Evolutionary conservation across 495 filamentous ascomycete genomes (phyloP).

Genomic region (Penicillium pulvis): DNA sequence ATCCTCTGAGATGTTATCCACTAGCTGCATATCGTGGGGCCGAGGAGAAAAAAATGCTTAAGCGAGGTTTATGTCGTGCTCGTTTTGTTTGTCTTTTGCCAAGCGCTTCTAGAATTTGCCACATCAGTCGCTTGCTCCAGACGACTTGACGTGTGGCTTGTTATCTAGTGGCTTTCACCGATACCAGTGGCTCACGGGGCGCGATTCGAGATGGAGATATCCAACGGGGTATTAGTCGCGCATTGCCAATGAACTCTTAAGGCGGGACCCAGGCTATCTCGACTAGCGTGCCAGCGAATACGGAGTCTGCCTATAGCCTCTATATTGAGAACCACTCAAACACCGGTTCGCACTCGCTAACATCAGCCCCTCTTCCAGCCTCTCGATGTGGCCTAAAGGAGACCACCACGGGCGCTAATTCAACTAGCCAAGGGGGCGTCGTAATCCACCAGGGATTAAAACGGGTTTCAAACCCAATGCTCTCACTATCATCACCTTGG

Average conservation of each 20-base stretch:
- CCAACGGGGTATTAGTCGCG: no score
- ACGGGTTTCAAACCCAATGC: not conserved
- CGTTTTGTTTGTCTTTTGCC: not conserved
- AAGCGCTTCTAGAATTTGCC: not conserved
- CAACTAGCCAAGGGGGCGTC: not conserved
- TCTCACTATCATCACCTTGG: not conserved
- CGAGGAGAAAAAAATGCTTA: not conserved
- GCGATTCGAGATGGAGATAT: not conserved
- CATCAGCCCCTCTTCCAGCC: not conserved
- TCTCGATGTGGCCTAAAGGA: not conserved
- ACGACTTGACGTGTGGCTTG: not conserved
- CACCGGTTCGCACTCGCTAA: not conserved
- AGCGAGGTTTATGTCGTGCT: not conserved
- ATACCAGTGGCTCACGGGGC: not conserved
- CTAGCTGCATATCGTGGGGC: not conserved
- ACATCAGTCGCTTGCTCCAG: not conserved
- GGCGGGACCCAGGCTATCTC: not conserved
- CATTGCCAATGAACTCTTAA: not conserved
- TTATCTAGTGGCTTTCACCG: not conserved
- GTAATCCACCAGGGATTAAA: not conserved
- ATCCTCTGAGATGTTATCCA: not conserved
- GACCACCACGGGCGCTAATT: not conserved
- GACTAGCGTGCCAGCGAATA: not conserved
- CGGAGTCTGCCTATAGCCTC: not conserved
- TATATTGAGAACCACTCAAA: not conserved